Evolutionary conservation across 352 stramenopile species (phyloP).

Genomic region (Phytopythium aichiense): DNA sequence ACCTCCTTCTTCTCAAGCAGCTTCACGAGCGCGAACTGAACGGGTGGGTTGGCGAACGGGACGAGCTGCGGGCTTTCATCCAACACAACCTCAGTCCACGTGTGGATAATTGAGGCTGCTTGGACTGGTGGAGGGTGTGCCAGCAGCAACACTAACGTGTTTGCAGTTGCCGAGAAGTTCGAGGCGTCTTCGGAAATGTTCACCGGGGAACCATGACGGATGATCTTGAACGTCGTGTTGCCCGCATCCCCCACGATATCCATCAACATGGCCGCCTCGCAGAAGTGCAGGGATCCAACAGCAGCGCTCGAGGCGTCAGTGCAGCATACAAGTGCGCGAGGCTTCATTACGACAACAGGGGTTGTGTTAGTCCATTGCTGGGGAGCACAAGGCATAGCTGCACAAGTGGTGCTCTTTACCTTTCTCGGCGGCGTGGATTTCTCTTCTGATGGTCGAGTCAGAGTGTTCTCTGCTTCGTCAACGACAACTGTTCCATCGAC

Average conservation of each 20-base stretch:
- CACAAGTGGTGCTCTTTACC: background rate
- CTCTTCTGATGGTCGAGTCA: background rate
- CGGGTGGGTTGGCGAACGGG: constrained; percentile 35
- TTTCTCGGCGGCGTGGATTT: background rate
- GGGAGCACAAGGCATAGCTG: background rate
- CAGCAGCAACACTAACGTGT: constrained; percentile 30
- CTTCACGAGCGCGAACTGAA: constrained; percentile 35
- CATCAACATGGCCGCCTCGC: constrained; percentile 37
- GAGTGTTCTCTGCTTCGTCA: background rate
- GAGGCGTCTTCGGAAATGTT: constrained; percentile 49
- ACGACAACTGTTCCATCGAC: background rate
- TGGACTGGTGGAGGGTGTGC: constrained; percentile 31
- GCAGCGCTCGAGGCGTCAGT: background rate
- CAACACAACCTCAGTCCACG: constrained; percentile 18
- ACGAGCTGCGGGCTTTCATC: constrained; percentile 1
- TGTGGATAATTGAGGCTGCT: constrained; percentile 15
- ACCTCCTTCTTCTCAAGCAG: background rate
- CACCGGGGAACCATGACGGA: constrained; percentile 21
- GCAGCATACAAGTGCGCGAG: constrained; percentile 43
- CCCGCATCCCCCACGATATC: constrained; percentile 48
- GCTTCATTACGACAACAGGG: constrained; percentile 10
- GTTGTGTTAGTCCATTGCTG: background rate
- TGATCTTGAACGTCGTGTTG: constrained; percentile 44
- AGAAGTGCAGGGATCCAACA: constrained; percentile 13
- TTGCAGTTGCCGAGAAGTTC: background rate